phyloP scores from a whole-genome alignment of 2,329 filamentous ascomycete species.

The Paecilomyces niveus region DNA sequence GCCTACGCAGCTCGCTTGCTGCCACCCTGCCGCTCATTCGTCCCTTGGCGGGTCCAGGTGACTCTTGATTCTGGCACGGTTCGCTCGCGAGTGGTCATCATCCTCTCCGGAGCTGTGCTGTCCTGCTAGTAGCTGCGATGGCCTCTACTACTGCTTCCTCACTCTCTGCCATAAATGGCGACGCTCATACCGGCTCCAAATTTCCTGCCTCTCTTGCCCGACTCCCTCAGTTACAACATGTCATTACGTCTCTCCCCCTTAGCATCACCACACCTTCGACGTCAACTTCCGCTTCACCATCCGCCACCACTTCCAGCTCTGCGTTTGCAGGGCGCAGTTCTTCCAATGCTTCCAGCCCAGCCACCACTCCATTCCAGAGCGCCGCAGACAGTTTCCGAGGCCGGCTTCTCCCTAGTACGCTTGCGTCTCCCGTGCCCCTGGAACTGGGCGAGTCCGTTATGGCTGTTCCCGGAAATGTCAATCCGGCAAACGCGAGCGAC shows the following conservation, averaged over 20 bases:
- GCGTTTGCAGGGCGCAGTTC: slow-evolving; percentile 12
- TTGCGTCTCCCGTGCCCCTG: slow-evolving; percentile 47
- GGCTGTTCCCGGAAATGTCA: slow-evolving; percentile 33
- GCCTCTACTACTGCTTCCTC: slow-evolving; percentile 29
- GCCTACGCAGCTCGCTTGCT: slow-evolving; percentile 18
- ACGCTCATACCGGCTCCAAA: slow-evolving; percentile 29
- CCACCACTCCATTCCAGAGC: slow-evolving; percentile 26
- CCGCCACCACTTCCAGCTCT: slow-evolving; percentile 22
- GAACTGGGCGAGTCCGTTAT: slow-evolving; percentile 69
- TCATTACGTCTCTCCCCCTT: slow-evolving; percentile 22
- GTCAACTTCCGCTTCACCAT: slow-evolving; percentile 5
- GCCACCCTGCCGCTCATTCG: slow-evolving; percentile 22
- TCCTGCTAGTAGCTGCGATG: slow-evolving; percentile 27
- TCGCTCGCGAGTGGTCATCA: slow-evolving; percentile 18
- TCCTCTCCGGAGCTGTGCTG: slow-evolving; percentile 23
- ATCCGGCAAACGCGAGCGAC: slow-evolving; percentile 52
- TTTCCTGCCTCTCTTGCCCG: slow-evolving; percentile 24
- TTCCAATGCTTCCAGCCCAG: slow-evolving; percentile 24
- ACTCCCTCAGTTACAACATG: slow-evolving; percentile 29
- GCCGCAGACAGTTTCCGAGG: slow-evolving; percentile 26
- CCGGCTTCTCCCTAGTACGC: slow-evolving; percentile 17
- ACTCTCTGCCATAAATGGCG: slow-evolving; percentile 29
- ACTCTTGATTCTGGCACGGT: slow-evolving; percentile 27
- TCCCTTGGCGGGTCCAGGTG: slow-evolving; percentile 32
- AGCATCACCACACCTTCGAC: slow-evolving; percentile 20